Percentiles rank a stretch among this genome's conserved stretches.
Evolutionary conservation across 345 rosid genomes (phyloP).

Genomic region (Angophora floribunda): DNA sequence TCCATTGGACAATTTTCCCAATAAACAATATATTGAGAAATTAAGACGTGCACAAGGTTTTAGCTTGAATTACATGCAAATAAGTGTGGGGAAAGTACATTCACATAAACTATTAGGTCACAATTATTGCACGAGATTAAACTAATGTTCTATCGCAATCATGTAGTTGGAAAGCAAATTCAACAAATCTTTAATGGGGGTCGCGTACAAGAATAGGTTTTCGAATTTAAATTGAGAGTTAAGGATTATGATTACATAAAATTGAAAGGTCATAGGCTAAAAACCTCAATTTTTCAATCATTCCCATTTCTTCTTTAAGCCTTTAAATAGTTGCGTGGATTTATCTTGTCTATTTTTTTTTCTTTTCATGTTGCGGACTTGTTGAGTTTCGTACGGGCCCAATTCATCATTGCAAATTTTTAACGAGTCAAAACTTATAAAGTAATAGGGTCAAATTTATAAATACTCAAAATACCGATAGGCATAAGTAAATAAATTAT

Average conservation of each 20-base stretch:
- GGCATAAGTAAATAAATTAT: background rate
- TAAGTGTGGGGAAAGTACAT: background rate
- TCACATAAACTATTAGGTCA: background rate
- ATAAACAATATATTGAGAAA: background rate
- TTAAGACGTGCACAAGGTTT: background rate
- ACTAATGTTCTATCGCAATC: background rate
- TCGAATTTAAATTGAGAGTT: background rate
- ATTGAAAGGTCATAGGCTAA: background rate
- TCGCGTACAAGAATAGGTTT: background rate
- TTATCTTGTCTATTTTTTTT: no score
- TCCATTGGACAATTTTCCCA: background rate
- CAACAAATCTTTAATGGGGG: background rate
- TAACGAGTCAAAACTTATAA: background rate
- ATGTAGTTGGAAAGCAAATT: background rate
- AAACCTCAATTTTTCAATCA: background rate
- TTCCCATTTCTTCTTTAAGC: background rate
- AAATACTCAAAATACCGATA: background rate
- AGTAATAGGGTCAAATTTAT: no score
- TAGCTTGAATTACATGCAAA: background rate
- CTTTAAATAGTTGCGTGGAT: background rate
- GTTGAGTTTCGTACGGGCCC: background rate
- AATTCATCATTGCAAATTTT: background rate
- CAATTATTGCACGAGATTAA: background rate
- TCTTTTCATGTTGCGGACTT: background rate
- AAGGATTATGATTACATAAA: background rate